Percentiles rank a stretch among this genome's conserved stretches.
These are phyloP conservation scores for Stromatinia cepivora DNA, from an alignment of 2,329 filamentous ascomycete genomes.

Conservation along the genomic window DNA sequence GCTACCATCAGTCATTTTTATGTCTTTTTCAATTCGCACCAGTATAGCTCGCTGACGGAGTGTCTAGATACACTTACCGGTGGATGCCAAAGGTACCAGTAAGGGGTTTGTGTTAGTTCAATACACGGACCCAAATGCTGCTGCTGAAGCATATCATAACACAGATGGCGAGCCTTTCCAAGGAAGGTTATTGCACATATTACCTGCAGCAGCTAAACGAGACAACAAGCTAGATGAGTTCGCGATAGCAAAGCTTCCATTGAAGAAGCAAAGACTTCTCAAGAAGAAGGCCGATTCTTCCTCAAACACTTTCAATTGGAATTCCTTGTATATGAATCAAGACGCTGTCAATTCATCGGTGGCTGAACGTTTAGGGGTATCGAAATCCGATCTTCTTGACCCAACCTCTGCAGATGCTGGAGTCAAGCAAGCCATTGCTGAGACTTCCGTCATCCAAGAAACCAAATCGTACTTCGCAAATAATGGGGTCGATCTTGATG, in stretches of 20 bases:
- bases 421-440: constrained; percentile 94
- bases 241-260: constrained; percentile 82
- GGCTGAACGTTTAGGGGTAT: constrained; percentile 80
- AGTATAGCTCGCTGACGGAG: constrained; percentile 42
- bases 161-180: constrained; percentile 88
- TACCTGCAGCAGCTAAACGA: constrained; percentile 80
- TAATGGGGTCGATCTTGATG: constrained; percentile 87
- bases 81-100: constrained; percentile 68
- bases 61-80: constrained; percentile 80
- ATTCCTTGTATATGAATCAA: constrained; percentile 98
- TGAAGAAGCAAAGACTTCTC: constrained; percentile 93
- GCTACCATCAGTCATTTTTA: constrained; percentile 36
- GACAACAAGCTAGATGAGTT: constrained; percentile 84
- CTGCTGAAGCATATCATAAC: constrained; percentile 74
- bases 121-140: constrained; percentile 70
- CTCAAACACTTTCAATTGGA: constrained; percentile 88
- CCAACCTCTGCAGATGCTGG: constrained; percentile 94
- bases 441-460: constrained; percentile 94
- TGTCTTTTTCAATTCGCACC: constrained; percentile 25
- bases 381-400: constrained; percentile 88
- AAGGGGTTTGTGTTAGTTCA: constrained; percentile 92
- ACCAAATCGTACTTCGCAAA: constrained; percentile 87
- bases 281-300: constrained; percentile 80
- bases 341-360: constrained; percentile 92
- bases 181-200: constrained; percentile 85